These are phyloP conservation scores for Diutina mesorugosa DNA, from an alignment of 1,139 yeast genomes.

Conservation along the genomic window DNA sequence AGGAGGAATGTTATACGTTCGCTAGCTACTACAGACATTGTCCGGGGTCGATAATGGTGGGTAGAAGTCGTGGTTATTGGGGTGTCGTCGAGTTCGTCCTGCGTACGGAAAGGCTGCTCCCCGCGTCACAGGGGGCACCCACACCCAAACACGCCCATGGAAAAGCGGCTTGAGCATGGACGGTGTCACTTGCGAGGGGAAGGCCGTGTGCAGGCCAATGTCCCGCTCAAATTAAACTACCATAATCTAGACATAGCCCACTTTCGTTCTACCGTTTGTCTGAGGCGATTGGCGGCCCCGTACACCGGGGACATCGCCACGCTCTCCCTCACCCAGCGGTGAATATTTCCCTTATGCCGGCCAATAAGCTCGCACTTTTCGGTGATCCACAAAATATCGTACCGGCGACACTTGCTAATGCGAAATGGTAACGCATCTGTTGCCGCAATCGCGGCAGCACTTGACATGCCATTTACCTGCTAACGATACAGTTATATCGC, in stretches of 20 bases:
- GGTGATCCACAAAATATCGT: background rate
- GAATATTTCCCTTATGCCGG: no score
- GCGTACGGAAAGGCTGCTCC: background rate
- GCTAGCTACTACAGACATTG: background rate
- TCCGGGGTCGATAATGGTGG: no score
- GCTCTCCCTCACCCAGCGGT: background rate
- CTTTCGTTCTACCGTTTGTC: no score
- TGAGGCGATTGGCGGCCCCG: no score
- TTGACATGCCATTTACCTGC: no score
- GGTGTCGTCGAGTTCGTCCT: background rate
- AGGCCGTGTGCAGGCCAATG: background rate
- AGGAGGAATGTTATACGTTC: background rate
- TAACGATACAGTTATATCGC: no score
- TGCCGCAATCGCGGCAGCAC: background rate
- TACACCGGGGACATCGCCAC: no score
- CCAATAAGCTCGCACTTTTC: background rate
- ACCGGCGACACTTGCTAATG: background rate
- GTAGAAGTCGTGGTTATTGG: no score
- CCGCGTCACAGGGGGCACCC: background rate
- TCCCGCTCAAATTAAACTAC: background rate
- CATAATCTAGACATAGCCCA: no score
- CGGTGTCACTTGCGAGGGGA: background rate
- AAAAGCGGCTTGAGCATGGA: background rate
- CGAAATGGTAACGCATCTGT: background rate
- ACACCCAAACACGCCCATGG: background rate